Base-by-base conservation (phyloP, 73 alveolate genomes). In the Uronychia binucleata region DNA sequence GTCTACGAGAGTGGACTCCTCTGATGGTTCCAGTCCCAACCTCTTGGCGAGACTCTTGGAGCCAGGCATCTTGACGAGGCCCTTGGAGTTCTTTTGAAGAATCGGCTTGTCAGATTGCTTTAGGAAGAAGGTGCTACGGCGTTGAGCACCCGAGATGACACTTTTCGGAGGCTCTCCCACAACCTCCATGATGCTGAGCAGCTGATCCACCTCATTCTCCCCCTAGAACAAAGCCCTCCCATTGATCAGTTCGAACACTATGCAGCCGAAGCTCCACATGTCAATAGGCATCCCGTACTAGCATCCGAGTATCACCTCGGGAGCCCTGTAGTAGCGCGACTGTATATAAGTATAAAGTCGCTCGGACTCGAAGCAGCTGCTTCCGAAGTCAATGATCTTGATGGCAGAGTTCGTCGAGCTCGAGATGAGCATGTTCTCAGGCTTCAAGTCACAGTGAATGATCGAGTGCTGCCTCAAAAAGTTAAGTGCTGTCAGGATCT, bases 221-320 rank as follows among this genome's bases (percentile, higher is more conserved):
- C 99, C 99, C 25, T 96, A 97, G 78, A 96, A 96, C 29, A 96
- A 82, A 28, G 98, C 97, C 26, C 77, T 76, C 33, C 90, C 92
- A 46, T 95, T 91, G 80, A 90, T 79, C 74, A 97, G 79, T 87
- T 97, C 99, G 60, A 90, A 91, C 29, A 97, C 79, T 75, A 97
- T 94, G 79, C 99, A 97, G 28, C 99, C 99, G 5, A 91, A 90
- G n/a, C 98, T 91, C 97, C 98, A 97, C 58, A 97, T 96, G 86
- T 97, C 99, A 74, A 97, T 94, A 0, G 92, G 87, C 33, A 77
- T 34, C 26, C 86, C 32, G 35, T 89, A 89, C 19, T 88, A 82
- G 19, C 84, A 60, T 57, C 95, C 95, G 13, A 88, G 57, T 79
- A 88, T 83, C 11, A 88, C 75, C 57, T 88, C 94, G 1, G 94